Percentiles rank a stretch among this genome's conserved stretches.
Evolutionary conservation across 2,329 filamentous ascomycete genomes (phyloP).

Genomic region (Mycosphaerelloides madeirae): DNA sequence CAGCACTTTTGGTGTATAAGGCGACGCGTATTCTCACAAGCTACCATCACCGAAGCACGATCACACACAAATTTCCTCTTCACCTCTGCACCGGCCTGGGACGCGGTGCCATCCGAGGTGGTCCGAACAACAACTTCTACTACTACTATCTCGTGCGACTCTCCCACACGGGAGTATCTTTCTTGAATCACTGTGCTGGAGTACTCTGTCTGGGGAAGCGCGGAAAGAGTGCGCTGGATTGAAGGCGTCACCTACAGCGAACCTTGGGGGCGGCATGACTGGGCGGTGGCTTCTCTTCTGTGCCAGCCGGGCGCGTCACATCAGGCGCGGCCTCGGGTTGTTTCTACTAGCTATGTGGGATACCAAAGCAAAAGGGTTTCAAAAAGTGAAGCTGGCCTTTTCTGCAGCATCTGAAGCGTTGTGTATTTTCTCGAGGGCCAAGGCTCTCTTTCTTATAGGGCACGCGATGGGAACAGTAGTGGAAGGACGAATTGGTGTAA

Average conservation of each 20-base stretch:
- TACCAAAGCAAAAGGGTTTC: conserved; percentile 14
- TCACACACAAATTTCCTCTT: no score
- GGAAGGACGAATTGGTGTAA: conserved; percentile 3
- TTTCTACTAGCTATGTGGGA: conserved; percentile 18
- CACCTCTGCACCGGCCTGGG: no score
- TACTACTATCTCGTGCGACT: no score
- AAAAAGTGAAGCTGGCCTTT: conserved; percentile 16
- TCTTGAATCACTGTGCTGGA: conserved; percentile 20
- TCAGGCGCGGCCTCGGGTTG: conserved; percentile 8
- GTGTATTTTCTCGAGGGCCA: conserved; percentile 11
- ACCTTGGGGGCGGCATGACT: conserved; percentile 11
- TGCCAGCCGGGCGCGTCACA: conserved; percentile 15
- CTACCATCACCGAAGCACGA: neutral
- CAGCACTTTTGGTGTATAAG: conserved; percentile 11
- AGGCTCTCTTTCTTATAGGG: conserved; percentile 4
- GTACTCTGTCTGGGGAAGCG: conserved; percentile 17
- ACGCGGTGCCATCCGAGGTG: no score
- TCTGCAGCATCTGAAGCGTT: conserved; percentile 15
- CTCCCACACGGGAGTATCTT: conserved; percentile 11
- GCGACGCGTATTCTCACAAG: conserved; percentile 2
- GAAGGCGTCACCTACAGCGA: conserved; percentile 9
- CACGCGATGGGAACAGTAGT: conserved; percentile 4
- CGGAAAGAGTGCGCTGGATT: conserved; percentile 10
- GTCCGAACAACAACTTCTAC: neutral
- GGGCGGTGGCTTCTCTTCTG: conserved; percentile 15